Base-by-base conservation (phyloP, 768 basidiomycete genomes). In the Antrodiella citrinella region DNA sequence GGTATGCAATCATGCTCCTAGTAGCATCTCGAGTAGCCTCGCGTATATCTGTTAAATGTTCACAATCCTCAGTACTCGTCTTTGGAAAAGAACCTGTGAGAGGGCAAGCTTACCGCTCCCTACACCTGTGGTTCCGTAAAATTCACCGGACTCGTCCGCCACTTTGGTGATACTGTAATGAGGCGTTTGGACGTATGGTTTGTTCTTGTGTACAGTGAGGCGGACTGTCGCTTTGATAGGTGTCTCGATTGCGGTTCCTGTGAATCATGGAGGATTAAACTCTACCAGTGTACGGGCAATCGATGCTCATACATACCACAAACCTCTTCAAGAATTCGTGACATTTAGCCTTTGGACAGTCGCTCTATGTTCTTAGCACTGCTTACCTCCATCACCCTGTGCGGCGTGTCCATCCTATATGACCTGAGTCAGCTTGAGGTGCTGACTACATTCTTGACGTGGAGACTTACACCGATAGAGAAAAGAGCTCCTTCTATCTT, bases 401-500 rank as follows among this genome's bases (percentile, higher is more conserved):
- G 76, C 79, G 3, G 80, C 81, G 61, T 82, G 81, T 3, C 81
- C 81, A 51, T 83, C 81, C 80, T 81, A 44, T 5, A n/a, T n/a
- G n/a, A n/a, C 30, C n/a, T 23, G 1, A 1, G 30, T 15, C 23
- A 2, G 40, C 9, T 13, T 47, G 5, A 52, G 26, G 26, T 30
- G 39, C 9, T 45, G 7, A 4, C 24, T 4, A 15, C 24, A 52
- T n/a, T 15, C 26, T 18, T n/a, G n/a, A n/a, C n/a, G n/a, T n/a
- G n/a, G n/a, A 18, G 38, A 47, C 75, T 60, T 54, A 81, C 80
- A 39, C 81, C 81, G 19, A 80, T 76, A 3, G 78, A 77, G 55
- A 82, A 81, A 41, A 82, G 54, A 3, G 76, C 81, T 1, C 81
- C 81, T 45, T 78, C 74, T 0, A 76, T 79, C 55, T 80, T 76